Evolutionary conservation across 345 rosid species (phyloP), one percentile per base, ranked within the genome.

Genomic region (Syzygium jambos): DNA sequence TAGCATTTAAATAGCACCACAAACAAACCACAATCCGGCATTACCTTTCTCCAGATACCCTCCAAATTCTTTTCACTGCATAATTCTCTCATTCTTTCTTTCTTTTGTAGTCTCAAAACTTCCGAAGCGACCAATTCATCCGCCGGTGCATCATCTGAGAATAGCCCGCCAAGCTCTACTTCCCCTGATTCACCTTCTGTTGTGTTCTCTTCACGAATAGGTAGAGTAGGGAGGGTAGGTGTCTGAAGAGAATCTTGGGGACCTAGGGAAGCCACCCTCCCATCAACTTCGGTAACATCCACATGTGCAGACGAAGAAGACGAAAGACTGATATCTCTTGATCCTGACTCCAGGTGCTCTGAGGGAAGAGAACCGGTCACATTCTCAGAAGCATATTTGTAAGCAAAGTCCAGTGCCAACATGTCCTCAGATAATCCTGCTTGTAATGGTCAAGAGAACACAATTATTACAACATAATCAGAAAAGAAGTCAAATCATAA

Each of bases 21-120:
- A 73, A 73, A 73, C 49, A 86, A 11, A 85, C 51, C 51, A 34
- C 54, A 51, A 84, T 12, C 61, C 21, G 23, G 53, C 78, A 86
- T 11, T 91, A 97, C 99, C 99, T 97, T 95, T 92, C 93, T 97
- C 99, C 99, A 97, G 87, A 97, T 93, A 73, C 99, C 98, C 34
- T 95, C 93, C 54, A 95, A 86, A 91, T 93, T 93, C 90, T 94
- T 93, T 92, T 91, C 97, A 88, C 92, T 93, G 85, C 89, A 84
- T 86, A 94, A 88, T 90, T 92, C 94, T 90, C 91, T 96, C 91
- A 93, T 87, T 91, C 89, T 95, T 91, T 94, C 97, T 89, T 93
- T 92, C 91, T 93, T 93, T 86, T 95, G 96, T 82, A 94, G 86
- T 91, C 92, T 92, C 91, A 93, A 57, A 85, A 97, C 88, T 93